Base-by-base conservation (phyloP, 208 protist genomes). In the Naegleria gruberi region DNA sequence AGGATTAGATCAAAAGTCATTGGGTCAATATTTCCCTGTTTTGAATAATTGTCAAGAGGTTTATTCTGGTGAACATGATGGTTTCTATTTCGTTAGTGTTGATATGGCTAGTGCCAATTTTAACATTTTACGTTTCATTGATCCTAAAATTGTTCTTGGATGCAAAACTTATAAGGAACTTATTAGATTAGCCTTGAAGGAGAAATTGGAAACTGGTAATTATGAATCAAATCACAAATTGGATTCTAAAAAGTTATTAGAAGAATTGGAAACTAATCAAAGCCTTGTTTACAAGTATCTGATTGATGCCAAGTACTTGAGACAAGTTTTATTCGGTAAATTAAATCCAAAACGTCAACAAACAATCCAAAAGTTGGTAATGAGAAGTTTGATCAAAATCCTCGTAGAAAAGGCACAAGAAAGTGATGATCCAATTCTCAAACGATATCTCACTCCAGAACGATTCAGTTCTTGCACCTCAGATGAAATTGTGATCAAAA, bases 281-380 rank as follows among this genome's bases (percentile, higher is more conserved):
- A 77, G 30, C 8, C 30, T 8, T 37, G 26, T 77, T n/a, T 37
- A 37, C 12, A 77, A 83, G 8, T 83, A 40, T 43, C 3, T 82
- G 0, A 42, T 10, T 19, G 37, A 82, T 23, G 30, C 74, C 15
- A 85, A 85, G 34, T 37, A 46, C 7, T 34, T 85, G 8, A 85
- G 82, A 85, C 82, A 85, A 45, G 82, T 85, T 6, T 17, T 85
- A 4, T 85, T 85, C 46, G 82, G 82, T 34, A 34, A 85, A 17
- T 85, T 85, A 15, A 46, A 43, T 34, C 82, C 82, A 85, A 85
- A 85, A n/a, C 23, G 82, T 34, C 82, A 85, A 85, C 82, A 85
- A 85, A n/a, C 26, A 8, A 46, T 85, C 34, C 82, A 85, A 46
- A 85, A 85, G 26, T 85, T 23, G 45, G 10, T 46, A 3, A 45